Percentiles rank a stretch among this genome's conserved stretches.
These are phyloP conservation scores for Cryptococcus amylolentus DNA, from an alignment of 1,284 basidiomycete species.

Conservation along the genomic window DNA sequence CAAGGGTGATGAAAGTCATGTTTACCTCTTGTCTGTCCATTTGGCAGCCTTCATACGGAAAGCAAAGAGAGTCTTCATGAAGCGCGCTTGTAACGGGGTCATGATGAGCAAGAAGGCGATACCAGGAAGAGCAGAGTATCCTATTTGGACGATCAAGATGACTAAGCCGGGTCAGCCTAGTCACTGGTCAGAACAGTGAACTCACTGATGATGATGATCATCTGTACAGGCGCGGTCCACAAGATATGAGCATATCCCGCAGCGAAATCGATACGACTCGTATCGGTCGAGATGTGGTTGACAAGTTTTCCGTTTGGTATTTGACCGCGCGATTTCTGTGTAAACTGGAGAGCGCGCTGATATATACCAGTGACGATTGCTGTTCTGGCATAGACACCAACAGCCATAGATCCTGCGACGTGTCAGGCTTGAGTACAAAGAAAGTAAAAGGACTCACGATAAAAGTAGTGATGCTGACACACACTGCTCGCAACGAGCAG, in stretches of 20 bases:
- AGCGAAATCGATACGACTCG: slow-evolving; percentile 76
- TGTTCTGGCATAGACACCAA: slow-evolving; percentile 76
- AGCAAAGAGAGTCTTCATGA: slow-evolving; percentile 72
- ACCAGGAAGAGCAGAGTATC: slow-evolving; percentile 54
- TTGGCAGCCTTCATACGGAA: slow-evolving; percentile 73
- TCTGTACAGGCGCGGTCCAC: slow-evolving; percentile 64
- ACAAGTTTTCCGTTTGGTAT: slow-evolving; percentile 71
- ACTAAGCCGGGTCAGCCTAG: slow-evolving; percentile 25
- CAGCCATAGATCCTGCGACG: slow-evolving; percentile 56
- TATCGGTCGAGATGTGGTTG: slow-evolving; percentile 89
- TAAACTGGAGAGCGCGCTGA: slow-evolving; percentile 60
- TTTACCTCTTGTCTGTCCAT: slow-evolving; percentile 64
- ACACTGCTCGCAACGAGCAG: slow-evolving; percentile 69
- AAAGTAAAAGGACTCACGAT: slow-evolving; percentile 27
- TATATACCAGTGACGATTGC: slow-evolving; percentile 89
- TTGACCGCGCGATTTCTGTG: slow-evolving; percentile 71
- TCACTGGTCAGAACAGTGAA: background rate
- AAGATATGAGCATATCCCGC: slow-evolving; percentile 67
- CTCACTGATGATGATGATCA: slow-evolving; percentile 29
- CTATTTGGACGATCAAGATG: slow-evolving; percentile 52
- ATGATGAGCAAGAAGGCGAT: slow-evolving; percentile 66
- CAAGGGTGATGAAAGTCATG: background rate
- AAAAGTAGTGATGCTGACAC: slow-evolving; percentile 68
- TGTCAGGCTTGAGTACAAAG: background rate
- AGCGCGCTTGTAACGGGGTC: slow-evolving; percentile 62